Evolutionary conservation across 2,329 filamentous ascomycete species (phyloP).

Genomic region (Pseudonectria foliicola): DNA sequence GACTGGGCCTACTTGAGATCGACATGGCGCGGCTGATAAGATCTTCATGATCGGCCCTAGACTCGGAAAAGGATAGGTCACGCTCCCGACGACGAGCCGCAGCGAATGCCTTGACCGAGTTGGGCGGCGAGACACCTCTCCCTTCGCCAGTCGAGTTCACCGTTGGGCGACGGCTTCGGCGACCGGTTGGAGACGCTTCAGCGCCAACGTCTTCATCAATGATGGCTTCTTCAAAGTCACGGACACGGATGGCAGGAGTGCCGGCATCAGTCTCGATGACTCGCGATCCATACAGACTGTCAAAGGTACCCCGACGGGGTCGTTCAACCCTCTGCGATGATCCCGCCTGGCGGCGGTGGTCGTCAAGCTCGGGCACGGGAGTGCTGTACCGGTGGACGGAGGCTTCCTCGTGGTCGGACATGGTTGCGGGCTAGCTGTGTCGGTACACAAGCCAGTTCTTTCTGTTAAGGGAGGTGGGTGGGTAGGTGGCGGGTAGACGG

Average conservation of each 20-base stretch:
- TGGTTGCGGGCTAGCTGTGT: slow-evolving; percentile 27
- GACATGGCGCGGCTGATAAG: slow-evolving; percentile 66
- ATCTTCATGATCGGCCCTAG: slow-evolving; percentile 32
- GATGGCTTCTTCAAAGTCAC: slow-evolving; percentile 84
- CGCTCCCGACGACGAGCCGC: slow-evolving; percentile 81
- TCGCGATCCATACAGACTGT: slow-evolving; percentile 55
- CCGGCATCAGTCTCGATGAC: slow-evolving; percentile 34
- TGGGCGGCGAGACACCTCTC: slow-evolving; percentile 78
- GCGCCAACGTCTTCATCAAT: slow-evolving; percentile 63
- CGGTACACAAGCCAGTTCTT: neutral
- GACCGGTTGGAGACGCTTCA: slow-evolving; percentile 34
- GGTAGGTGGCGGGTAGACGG: slow-evolving; percentile 5
- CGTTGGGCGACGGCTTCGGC: slow-evolving; percentile 47
- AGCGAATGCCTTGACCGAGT: slow-evolving; percentile 96
- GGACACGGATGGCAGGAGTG: slow-evolving; percentile 42
- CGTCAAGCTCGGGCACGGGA: slow-evolving; percentile 75
- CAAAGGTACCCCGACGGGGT: slow-evolving; percentile 64
- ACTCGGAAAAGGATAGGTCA: slow-evolving; percentile 51
- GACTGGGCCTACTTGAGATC: slow-evolving; percentile 55
- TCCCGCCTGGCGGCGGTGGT: slow-evolving; percentile 66
- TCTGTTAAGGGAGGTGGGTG: slow-evolving; percentile 2
- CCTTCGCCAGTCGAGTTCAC: slow-evolving; percentile 50
- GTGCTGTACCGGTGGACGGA: slow-evolving; percentile 61
- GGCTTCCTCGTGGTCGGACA: slow-evolving; percentile 62
- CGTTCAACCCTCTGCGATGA: slow-evolving; percentile 54